Base-by-base conservation (phyloP, 2,329 filamentous ascomycete species). In the Talaromyces sp. region DNA sequence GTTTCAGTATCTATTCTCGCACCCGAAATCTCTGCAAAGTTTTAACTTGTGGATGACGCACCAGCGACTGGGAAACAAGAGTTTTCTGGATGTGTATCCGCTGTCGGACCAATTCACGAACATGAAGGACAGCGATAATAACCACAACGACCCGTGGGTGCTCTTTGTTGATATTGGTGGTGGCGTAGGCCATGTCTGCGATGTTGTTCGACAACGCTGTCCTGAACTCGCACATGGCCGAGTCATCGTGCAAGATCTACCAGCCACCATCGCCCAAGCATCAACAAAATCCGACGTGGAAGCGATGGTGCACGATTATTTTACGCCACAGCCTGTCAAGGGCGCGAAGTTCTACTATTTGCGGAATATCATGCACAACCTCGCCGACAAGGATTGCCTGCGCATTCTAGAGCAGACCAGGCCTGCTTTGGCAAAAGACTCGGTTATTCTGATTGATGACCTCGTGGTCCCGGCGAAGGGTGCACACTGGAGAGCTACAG, bases 361-460 rank as follows among this genome's bases (percentile, higher is more conserved):
- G 15, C 64, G 64, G 3, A 65, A 53, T 7, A 57, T 69, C 28
- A 15, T 70, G n/a, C 66, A 70, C 41, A 63, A 68, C 54, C 68
- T 57, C 52, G 52, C 60, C 11, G 66, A 68, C 39, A 60, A 63
- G 3, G 60, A 63, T 21, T 55, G 58, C 15, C 43, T 59, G 2
- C n/a, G 53, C 35, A 64, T 66, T 22, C 53, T 68, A 6, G 63
- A 65, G 8, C 64, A 70, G 13, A 61, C 73, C 2, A 62, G 62
- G 1, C 51, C 64, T 0, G 76, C 74, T 2, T 67, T 77, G 62
- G 64, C 60, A 1, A 57, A 62, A 0, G 66, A 73, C 5, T 77
- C 75, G 1, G 57, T 64, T 6, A 69, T 80, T 25, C 60, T 80
- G 10, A 75, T 80, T 53, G 72, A 77, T 53, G 78, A 80, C 21